Evolutionary conservation across 352 stramenopile genomes (phyloP), one percentile per base, ranked within the genome.

Genomic region (Lagenidium giganteum): DNA sequence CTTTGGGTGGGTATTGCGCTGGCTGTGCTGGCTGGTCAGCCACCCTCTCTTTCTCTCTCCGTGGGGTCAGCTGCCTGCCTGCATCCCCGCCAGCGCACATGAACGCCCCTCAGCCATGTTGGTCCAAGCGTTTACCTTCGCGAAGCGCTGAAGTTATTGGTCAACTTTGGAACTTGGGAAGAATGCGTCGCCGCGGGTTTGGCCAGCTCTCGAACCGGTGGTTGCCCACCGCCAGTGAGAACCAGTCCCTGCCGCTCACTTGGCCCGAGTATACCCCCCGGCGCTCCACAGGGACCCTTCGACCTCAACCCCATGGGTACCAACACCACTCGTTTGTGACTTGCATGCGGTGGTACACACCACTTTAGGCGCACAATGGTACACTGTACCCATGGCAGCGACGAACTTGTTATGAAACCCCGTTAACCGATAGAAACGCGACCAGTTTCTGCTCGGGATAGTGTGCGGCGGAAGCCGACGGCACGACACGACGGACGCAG

Each of bases 91-190:
- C n/a, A n/a, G n/a, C n/a, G n/a, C 20, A 13, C 32, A 38, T 17
- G 12, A 8, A 9, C 11, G 16, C 32, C n/a, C n/a, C n/a, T n/a
- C n/a, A n/a, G n/a, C n/a, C n/a, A n/a, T n/a, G n/a, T n/a, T n/a
- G n/a, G n/a, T n/a, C n/a, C n/a, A n/a, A n/a, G n/a, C n/a, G n/a
- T n/a, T n/a, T n/a, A n/a, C n/a, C n/a, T n/a, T n/a, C n/a, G n/a
- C n/a, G n/a, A n/a, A n/a, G n/a, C n/a, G n/a, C n/a, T n/a, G n/a
- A n/a, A n/a, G n/a, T n/a, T n/a, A n/a, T n/a, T n/a, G n/a, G n/a
- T n/a, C n/a, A n/a, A 84, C 81, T 82, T 84, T 84, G 71, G 71
- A 84, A 84, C 71, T 81, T 83, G 66, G 63, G 58, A 57, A 34
- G 21, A 70, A 68, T 33, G 21, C 25, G 42, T 35, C 37, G 35